Evolutionary conservation across 1,284 basidiomycete species (phyloP).

Genomic region (Cutaneotrichosporon arboriforme): DNA sequence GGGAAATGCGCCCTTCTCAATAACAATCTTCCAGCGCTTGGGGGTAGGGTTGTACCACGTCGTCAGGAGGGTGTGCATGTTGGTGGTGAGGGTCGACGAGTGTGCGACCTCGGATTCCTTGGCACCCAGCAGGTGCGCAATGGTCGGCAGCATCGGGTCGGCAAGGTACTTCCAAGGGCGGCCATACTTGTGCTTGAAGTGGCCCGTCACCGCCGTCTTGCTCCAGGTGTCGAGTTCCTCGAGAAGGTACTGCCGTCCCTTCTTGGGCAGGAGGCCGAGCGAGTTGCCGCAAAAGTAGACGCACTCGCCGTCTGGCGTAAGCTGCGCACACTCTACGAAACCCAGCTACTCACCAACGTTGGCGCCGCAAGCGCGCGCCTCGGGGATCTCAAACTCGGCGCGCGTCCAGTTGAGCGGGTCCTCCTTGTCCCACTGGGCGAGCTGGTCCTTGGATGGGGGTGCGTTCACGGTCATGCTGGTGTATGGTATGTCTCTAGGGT

Average conservation of each 20-base stretch:
- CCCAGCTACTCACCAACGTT: constrained; percentile 39
- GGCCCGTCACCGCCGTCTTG: constrained; percentile 79
- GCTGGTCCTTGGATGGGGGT: constrained; percentile 18
- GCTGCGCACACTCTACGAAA: too few species aligned
- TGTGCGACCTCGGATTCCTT: constrained; percentile 82
- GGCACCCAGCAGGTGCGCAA: constrained; percentile 82
- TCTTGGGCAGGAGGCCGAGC: constrained; percentile 73
- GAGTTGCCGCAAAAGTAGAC: constrained; percentile 97
- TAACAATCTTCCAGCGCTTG: constrained; percentile 83
- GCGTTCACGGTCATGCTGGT: constrained; percentile 5
- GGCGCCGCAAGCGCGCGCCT: constrained; percentile 38
- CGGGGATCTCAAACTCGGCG: constrained; percentile 46
- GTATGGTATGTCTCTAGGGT: not conserved
- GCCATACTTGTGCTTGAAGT: constrained; percentile 78
- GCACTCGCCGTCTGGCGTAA: constrained; percentile 34
- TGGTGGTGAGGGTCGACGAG: constrained; percentile 89
- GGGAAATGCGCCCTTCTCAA: constrained; percentile 90
- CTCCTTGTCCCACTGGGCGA: constrained; percentile 31
- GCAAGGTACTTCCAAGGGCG: constrained; percentile 81
- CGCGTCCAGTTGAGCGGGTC: constrained; percentile 46
- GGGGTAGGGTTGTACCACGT: constrained; percentile 87
- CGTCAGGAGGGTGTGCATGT: constrained; percentile 89
- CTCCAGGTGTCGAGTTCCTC: constrained; percentile 89
- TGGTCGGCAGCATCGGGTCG: constrained; percentile 64
- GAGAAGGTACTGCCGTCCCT: constrained; percentile 64